Evolutionary conservation across 495 filamentous ascomycete species (phyloP), one percentile per base, ranked within the genome.

Genomic region (Aspergillus nanangensis): DNA sequence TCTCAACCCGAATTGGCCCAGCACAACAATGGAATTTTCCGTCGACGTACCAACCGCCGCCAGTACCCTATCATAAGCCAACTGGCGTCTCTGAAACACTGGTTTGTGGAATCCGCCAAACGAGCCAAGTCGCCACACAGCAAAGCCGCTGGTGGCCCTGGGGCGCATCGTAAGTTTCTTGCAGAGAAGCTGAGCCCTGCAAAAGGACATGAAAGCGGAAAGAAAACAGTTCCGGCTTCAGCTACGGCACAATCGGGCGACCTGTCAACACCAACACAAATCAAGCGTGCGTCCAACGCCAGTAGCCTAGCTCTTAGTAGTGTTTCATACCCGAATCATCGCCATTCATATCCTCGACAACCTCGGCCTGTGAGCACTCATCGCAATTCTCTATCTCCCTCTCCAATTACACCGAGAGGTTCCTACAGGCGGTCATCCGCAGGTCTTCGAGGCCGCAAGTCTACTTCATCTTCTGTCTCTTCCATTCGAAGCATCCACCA

Each of bases 381-480:
- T 65, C 84, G 91, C 2, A 84, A 87, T 52, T 97, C 93, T 3
- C 69, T 94, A 10, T 97, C 94, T 0, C 93, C 93, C 2, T 83
- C 84, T 8, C 93, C 94, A 0, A 66, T 96, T 34, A 97, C 92
- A 4, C 90, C 93, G 2, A 82, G 88, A 27, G 86, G 87, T 18
- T 90, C 87, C 2, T 85, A 91, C 52, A 79, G 91, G 23, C 87
- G 86, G 18, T 72, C 78, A 34, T 83, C 83, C 7, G 80, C 78
- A 18, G 88, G 87, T 33, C 76, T 97, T 15, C 82, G 92, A 32
- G 94, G 93, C 23, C 80, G 93, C 47, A 97, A 96, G 62, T 96
- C 92, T 2, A 97, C 93, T 3, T 96, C 92, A 4, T 96, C 90
- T 2, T 97, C 93, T 8, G 81, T 98, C 17, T 95, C 89, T 13